Conservation (phyloP, 2,329 filamentous ascomycete genomes). For the Colletotrichum spaethianum region DNA sequence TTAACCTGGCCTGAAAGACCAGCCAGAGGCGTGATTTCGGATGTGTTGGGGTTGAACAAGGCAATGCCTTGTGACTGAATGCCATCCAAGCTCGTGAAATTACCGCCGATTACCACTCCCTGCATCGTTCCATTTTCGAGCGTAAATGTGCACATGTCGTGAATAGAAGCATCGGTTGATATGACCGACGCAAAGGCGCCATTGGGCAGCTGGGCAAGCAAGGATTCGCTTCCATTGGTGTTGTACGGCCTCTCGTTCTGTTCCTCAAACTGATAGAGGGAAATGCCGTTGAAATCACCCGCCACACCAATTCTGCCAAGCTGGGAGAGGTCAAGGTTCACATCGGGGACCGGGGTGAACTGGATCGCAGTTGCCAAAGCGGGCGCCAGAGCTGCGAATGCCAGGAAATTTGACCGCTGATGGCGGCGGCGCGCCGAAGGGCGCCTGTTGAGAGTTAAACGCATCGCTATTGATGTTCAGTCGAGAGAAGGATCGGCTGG, state of each 20-base stretch:
- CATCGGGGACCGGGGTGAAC: conserved; percentile 74
- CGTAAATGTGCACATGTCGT: conserved; percentile 87
- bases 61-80: conserved; percentile 84
- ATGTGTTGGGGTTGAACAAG: conserved; percentile 81
- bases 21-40: conserved; percentile 79
- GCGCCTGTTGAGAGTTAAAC: conserved; percentile 61
- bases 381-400: conserved; percentile 57
- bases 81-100: conserved; percentile 91
- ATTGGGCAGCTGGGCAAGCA: conserved; percentile 88
- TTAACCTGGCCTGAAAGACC: conserved; percentile 88
- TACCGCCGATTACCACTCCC: conserved; percentile 90
- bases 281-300: conserved; percentile 93
- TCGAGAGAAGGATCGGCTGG: background rate
- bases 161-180: conserved; percentile 86
- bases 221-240: conserved; percentile 84
- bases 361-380: conserved; percentile 65
- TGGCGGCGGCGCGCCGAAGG: conserved; percentile 56
- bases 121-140: conserved; percentile 75
- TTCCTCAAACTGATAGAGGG: conserved; percentile 87
- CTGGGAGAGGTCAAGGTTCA: conserved; percentile 82
- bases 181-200: conserved; percentile 83
- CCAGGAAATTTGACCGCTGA: conserved; percentile 53
- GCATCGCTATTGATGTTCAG: conserved; percentile 57
- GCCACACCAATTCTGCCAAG: conserved; percentile 88
- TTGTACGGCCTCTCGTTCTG: conserved; percentile 79